Percentiles rank a stretch among this genome's conserved stretches.
phyloP scores from a whole-genome alignment of 371 early-diverging fungal species.

The Mortierella sp. region DNA sequence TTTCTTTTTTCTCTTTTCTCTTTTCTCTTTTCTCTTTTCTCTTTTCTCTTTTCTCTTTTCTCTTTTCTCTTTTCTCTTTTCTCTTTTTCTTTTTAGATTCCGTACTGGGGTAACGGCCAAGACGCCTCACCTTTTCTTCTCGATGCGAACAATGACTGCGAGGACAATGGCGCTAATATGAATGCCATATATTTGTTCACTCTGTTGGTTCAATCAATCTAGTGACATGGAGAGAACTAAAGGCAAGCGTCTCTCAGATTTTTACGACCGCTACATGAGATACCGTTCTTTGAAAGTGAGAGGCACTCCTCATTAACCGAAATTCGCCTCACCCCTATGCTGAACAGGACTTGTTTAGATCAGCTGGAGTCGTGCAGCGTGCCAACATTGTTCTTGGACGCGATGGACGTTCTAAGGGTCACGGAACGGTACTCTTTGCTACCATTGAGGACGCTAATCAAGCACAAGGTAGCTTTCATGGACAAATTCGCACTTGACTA shows the following conservation, averaged over 20 bases:
- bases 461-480: conserved; percentile 56
- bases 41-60: no score
- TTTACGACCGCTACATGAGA: neutral
- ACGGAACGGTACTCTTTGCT: conserved; percentile 65
- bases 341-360: conserved; percentile 53
- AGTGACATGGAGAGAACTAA: conserved; percentile 50
- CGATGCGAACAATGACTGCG: neutral
- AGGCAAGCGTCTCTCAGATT: conserved; percentile 13
- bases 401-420: conserved; percentile 68
- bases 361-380: conserved; percentile 52
- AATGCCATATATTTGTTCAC: neutral
- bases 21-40: neutral
- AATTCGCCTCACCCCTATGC: neutral
- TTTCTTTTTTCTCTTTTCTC: neutral
- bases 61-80: no score
- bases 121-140: neutral
- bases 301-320: neutral
- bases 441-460: conserved; percentile 62
- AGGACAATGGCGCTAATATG: neutral
- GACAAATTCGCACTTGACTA: neutral
- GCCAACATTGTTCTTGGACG: conserved; percentile 54
- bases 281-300: neutral
- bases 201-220: neutral
- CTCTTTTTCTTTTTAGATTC: neutral
- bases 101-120: neutral